phyloP scores from a whole-genome alignment of 495 filamentous ascomycete species.

The Daldinia concentrica region DNA sequence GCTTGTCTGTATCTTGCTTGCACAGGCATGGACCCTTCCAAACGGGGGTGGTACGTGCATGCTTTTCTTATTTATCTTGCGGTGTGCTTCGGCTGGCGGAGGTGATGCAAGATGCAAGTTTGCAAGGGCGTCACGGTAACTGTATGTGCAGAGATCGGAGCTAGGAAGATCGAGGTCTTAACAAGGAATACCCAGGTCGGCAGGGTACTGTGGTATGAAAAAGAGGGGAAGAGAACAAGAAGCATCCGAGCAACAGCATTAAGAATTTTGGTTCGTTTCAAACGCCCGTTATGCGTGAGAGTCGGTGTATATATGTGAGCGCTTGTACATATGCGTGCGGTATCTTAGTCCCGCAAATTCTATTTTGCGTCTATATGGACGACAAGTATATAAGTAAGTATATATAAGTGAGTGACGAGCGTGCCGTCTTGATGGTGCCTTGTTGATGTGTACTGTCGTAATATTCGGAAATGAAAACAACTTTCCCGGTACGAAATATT shows the following conservation, averaged over 20 bases:
- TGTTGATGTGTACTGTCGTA: constrained; percentile 43
- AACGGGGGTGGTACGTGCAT: constrained; percentile 31
- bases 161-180: constrained; percentile 37
- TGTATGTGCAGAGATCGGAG: constrained; percentile 34
- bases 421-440: constrained; percentile 22
- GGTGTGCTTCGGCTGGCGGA: constrained; percentile 32
- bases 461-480: constrained; percentile 42
- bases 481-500: constrained; percentile 38
- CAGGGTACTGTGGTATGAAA: constrained; percentile 16
- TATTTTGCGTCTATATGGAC: constrained; percentile 24
- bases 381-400: constrained; percentile 24
- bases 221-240: constrained; percentile 24
- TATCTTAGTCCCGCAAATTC: constrained; percentile 23
- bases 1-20: constrained; percentile 9
- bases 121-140: constrained; percentile 41
- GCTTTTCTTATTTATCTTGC: constrained; percentile 32
- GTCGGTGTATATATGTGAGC: constrained; percentile 13
- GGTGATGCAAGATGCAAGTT: constrained; percentile 38
- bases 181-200: constrained; percentile 39
- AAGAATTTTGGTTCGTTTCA: constrained; percentile 30
- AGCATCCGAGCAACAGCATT: constrained; percentile 25
- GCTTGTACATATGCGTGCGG: constrained; percentile 12
- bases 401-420: background rate
- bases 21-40: constrained; percentile 21
- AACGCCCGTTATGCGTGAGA: constrained; percentile 12